Conservation (phyloP, 2,329 filamentous ascomycete genomes). For the Dactylellina cionopaga region DNA sequence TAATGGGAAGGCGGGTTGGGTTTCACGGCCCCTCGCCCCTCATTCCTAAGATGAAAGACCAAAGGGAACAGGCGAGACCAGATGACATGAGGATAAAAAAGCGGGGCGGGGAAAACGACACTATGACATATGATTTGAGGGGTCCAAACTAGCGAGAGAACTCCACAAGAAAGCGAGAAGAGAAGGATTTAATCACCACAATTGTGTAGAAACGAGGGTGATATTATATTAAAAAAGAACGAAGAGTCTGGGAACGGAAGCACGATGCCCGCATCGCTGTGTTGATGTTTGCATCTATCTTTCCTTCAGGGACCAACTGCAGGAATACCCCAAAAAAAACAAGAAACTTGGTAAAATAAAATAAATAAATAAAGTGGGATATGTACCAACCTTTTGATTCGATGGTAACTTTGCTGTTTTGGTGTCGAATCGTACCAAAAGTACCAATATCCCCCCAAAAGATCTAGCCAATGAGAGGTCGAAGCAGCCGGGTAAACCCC, state of each 20-base stretch:
- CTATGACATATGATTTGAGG: slow-evolving; percentile 37
- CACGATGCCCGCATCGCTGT: slow-evolving; percentile 19
- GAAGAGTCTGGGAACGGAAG: slow-evolving; percentile 27
- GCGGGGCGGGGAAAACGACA: slow-evolving; percentile 39
- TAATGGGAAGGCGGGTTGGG: slow-evolving; percentile 50
- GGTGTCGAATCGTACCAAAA: slow-evolving; percentile 6
- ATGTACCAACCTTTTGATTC: slow-evolving; percentile 44
- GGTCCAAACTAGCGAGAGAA: slow-evolving; percentile 24
- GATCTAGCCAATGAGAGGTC: slow-evolving; percentile 24
- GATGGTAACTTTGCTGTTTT: slow-evolving; percentile 9
- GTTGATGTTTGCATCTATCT: slow-evolving; percentile 33
- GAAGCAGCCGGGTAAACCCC: slow-evolving; percentile 43
- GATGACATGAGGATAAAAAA: slow-evolving; percentile 33
- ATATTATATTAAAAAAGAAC: neutral
- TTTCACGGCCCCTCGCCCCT: slow-evolving; percentile 45
- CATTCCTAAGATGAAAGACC: slow-evolving; percentile 5
- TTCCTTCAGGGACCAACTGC: slow-evolving; percentile 41
- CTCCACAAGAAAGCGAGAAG: slow-evolving; percentile 18
- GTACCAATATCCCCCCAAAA: slow-evolving; percentile 4
- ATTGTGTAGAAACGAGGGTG: too few species aligned
- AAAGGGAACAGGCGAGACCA: slow-evolving; percentile 31
- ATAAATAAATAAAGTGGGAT: slow-evolving; percentile 16
- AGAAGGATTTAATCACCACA: neutral
- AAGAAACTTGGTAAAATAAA: neutral
- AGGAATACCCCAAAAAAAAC: too few species aligned